Percentiles rank a stretch among this genome's conserved stretches.
Evolutionary conservation across 2,329 filamentous ascomycete species (phyloP).

Genomic region (Aspergillus viridinutans): DNA sequence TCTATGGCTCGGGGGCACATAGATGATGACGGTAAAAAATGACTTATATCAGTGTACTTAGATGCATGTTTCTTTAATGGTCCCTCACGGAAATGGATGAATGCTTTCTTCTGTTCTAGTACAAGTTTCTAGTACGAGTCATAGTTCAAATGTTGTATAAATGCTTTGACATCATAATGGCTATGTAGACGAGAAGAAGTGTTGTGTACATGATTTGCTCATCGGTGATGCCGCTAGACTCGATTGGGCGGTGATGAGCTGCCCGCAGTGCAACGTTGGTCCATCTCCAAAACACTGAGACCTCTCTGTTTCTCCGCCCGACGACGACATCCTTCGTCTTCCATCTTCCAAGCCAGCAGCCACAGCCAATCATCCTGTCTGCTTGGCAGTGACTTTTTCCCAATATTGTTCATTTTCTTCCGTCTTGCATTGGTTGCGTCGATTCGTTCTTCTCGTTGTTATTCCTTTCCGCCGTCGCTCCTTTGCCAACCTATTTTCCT

Average conservation of each 20-base stretch:
- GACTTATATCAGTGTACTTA: conserved; percentile 18
- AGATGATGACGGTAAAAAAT: conserved; percentile 20
- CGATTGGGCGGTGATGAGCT: conserved; percentile 5
- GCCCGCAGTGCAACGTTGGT: conserved; percentile 6
- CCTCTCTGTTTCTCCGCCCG: conserved; percentile 6
- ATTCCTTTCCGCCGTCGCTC: conserved; percentile 12
- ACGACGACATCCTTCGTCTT: conserved; percentile 8
- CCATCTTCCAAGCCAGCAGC: conserved; percentile 9
- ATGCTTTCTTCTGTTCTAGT: too few species aligned
- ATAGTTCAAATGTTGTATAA: too few species aligned
- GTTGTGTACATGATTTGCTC: neutral
- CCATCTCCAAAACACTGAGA: neutral
- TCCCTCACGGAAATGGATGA: neutral
- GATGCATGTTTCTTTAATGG: conserved; percentile 11
- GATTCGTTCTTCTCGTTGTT: neutral
- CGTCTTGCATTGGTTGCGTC: neutral
- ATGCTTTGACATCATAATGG: too few species aligned
- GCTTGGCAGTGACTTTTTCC: conserved; percentile 6
- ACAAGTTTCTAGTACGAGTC: too few species aligned
- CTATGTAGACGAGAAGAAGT: too few species aligned
- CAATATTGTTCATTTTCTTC: conserved; percentile 1
- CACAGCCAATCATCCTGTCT: conserved; percentile 7
- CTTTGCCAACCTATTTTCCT: conserved; percentile 12
- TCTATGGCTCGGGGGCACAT: conserved; percentile 11
- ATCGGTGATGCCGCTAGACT: conserved; percentile 11